phyloP scores from a whole-genome alignment of 352 stramenopile genomes.

The Pythium sukuiense region DNA sequence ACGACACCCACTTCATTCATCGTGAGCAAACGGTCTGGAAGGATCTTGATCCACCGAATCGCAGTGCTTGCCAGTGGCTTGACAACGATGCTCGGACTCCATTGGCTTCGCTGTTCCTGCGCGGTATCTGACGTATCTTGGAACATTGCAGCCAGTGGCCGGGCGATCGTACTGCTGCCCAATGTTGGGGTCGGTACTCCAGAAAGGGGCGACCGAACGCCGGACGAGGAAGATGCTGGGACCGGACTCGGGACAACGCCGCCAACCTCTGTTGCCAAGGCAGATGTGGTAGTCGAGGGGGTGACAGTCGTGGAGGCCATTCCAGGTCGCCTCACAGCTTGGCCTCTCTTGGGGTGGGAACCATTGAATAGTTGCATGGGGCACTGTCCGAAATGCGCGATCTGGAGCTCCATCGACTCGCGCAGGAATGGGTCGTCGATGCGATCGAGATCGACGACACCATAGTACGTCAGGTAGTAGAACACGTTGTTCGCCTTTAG shows the following conservation, averaged over 20 bases:
- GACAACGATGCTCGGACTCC: constrained; percentile 57
- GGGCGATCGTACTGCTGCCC: constrained; percentile 15
- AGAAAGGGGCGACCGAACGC: constrained; percentile 10
- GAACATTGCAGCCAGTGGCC: constrained; percentile 65
- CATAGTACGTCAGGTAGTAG: constrained; percentile 92
- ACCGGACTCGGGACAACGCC: not conserved
- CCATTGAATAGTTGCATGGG: constrained; percentile 93
- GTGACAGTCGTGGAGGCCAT: constrained; percentile 25
- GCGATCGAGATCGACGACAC: constrained; percentile 95
- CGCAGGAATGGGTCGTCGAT: constrained; percentile 94
- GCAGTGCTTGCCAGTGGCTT: constrained; percentile 58
- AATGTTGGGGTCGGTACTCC: not conserved
- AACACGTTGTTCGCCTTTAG: constrained; percentile 97
- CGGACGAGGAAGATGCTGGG: constrained; percentile 8
- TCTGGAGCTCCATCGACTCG: constrained; percentile 97
- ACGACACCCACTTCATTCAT: constrained; percentile 85
- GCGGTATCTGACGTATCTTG: constrained; percentile 50
- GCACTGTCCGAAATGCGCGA: constrained; percentile 98
- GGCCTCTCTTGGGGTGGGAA: constrained; percentile 67
- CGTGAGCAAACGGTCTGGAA: constrained; percentile 73
- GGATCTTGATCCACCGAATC: constrained; percentile 69
- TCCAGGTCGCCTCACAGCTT: not conserved
- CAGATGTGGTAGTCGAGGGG: constrained; percentile 5
- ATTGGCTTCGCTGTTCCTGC: constrained; percentile 59
- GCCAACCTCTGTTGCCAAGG: constrained; percentile 14